Base-by-base conservation (phyloP, 2,329 filamentous ascomycete species). In the Phoma sp. region DNA sequence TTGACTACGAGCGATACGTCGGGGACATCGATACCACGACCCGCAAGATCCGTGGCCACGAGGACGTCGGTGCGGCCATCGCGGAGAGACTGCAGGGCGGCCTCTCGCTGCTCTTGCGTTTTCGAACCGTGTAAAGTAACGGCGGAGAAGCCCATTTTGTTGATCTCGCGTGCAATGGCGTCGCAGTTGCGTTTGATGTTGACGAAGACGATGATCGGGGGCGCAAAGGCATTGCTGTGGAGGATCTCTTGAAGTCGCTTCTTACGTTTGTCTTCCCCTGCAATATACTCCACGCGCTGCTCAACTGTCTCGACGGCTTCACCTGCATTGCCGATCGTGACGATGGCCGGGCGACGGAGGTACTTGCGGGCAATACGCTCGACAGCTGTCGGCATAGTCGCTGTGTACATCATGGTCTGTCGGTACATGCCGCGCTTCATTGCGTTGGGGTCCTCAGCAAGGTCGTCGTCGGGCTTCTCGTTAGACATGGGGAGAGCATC, bases 341-440 rank as follows among this genome's bases (percentile, higher is more conserved):
- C 92, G 45, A 93, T 95, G 18, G 95, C 95, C 0, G 95, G 95
- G 10, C 95, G 86, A 0, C 93, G 89, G 13, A 98, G 86, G 71
- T 99, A 99, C 73, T 96, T 96, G 67, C 93, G 89, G n/a, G 95
- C 95, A 60, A 99, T 98, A 59, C 90, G 90, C 73, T 99, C 95
- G 13, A 99, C 90, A 0, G 90, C 86, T 0, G 90, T 79, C 1
- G 95, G 93, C 95, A 99, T 99, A 25, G 95, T 99, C 47, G 95
- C 95, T 61, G 95, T 98, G 85, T 98, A 99, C 95, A 99, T 99
- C 95, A 99, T 99, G 0, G 95, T 99, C 76, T 99, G 93, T 55
- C 95, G 83, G 78, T 98, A 98, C 1, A 96, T 78, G 66, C 89
- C 89, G 53, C 86, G 83, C 65, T 87, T 88, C 93, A 98, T 98